Percentiles rank a stretch among this genome's conserved stretches.
Evolutionary conservation across 164 flowering plant genomes (phyloP).

Genomic region (Litsea cubeba): DNA sequence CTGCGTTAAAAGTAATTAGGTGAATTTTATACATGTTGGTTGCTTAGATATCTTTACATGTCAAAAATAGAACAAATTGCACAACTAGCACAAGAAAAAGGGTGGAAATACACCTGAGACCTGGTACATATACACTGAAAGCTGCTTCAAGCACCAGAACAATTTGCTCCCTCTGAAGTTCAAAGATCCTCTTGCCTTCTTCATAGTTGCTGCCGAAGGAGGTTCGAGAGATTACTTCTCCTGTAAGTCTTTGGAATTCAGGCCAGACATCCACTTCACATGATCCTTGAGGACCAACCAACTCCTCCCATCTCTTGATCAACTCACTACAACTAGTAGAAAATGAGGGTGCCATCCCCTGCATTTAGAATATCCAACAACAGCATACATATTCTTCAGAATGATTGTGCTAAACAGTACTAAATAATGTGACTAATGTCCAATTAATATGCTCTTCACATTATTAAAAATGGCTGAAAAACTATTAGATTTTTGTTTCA

Average conservation of each 20-base stretch:
- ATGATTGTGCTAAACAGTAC: not conserved
- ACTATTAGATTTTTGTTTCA: not conserved
- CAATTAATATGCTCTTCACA: no score
- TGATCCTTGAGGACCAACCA: conserved; percentile 6
- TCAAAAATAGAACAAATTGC: no score
- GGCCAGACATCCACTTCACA: conserved; percentile 22
- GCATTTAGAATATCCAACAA: not conserved
- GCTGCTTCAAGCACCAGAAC: conserved; percentile 7
- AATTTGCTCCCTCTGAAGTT: conserved; percentile 24
- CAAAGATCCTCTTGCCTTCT: conserved; percentile 20
- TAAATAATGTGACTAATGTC: no score
- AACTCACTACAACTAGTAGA: conserved; percentile 10
- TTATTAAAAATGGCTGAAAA: no score
- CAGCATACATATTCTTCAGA: not conserved
- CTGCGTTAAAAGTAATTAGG: no score
- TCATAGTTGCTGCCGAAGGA: conserved; percentile 25
- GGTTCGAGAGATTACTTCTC: conserved; percentile 17
- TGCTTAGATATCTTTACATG: no score
- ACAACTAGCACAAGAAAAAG: no score
- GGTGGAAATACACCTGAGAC: conserved; percentile 23
- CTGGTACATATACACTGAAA: conserved; percentile 25
- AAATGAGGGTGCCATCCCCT: conserved; percentile 27
- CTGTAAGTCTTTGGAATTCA: conserved; percentile 12
- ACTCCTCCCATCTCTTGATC: conserved; percentile 18
- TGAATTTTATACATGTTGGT: no score